Conservation (phyloP, 495 filamentous ascomycete genomes). For the Aspergillus haitiensis region DNA sequence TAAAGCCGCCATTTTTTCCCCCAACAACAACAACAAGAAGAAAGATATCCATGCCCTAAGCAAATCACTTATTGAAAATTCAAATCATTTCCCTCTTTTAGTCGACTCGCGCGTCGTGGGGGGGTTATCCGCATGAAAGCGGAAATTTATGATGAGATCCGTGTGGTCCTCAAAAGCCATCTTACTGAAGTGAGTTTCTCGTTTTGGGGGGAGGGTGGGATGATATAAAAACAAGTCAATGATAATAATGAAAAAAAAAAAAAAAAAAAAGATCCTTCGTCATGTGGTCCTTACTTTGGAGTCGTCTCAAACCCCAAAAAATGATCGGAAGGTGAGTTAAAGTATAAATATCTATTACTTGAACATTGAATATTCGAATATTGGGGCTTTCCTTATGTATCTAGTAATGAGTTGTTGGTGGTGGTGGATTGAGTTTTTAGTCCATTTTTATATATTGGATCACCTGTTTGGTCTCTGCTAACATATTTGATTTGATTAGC, state of each 20-base stretch:
- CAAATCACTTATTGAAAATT: background rate
- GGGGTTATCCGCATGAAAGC: constrained; percentile 73
- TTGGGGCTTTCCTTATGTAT: no score
- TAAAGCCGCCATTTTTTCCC: background rate
- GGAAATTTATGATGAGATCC: constrained; percentile 68
- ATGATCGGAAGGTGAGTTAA: constrained; percentile 23
- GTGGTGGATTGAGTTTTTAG: no score
- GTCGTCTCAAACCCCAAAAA: constrained; percentile 1
- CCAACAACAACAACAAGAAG: no score
- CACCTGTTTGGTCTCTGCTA: background rate
- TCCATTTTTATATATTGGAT: background rate
- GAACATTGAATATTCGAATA: no score
- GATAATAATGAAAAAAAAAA: background rate
- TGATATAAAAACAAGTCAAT: no score
- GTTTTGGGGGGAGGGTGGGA: no score
- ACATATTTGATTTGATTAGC: constrained; percentile 8
- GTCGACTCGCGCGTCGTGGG: constrained; percentile 75
- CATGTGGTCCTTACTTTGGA: constrained; percentile 23
- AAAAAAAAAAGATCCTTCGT: constrained; percentile 21
- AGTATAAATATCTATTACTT: background rate
- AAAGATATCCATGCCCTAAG: no score
- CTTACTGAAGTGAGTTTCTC: constrained; percentile 51
- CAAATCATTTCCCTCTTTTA: constrained; percentile 28
- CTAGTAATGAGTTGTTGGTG: no score
- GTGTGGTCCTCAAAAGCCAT: constrained; percentile 52